phyloP scores from a whole-genome alignment of 176 grass and related monocot genomes.

The Carex parvula region DNA sequence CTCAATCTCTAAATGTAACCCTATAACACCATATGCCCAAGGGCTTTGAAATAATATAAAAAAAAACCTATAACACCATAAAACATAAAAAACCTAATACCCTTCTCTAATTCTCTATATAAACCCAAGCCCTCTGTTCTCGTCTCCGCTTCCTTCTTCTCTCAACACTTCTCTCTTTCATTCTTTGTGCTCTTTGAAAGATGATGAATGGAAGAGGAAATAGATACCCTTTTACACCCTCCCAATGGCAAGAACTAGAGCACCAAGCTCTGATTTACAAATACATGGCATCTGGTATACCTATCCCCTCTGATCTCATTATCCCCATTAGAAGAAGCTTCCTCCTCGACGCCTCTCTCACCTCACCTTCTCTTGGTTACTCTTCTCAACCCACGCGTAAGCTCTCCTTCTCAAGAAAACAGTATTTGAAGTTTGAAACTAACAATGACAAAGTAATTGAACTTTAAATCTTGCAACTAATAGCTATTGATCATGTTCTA shows the following conservation, averaged over 20 bases:
- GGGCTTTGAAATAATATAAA: too few species aligned
- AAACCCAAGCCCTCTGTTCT: constrained; percentile 6
- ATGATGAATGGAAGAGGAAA: constrained; percentile 59
- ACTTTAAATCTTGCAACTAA: not conserved
- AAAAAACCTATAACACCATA: not conserved
- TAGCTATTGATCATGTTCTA: not conserved
- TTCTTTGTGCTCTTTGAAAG: constrained; percentile 26
- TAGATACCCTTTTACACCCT: constrained; percentile 76
- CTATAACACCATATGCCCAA: not conserved
- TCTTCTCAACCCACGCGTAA: constrained; percentile 61
- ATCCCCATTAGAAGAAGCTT: constrained; percentile 73
- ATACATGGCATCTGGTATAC: constrained; percentile 77
- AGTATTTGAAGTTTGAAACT: too few species aligned
- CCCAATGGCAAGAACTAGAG: constrained; percentile 97
- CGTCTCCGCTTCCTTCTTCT: not conserved
- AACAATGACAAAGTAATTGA: not conserved
- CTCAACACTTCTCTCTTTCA: not conserved
- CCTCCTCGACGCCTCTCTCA: constrained; percentile 67
- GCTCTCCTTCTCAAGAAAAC: not conserved
- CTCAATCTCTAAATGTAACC: not conserved
- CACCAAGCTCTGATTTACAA: constrained; percentile 96
- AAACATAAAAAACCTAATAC: not conserved
- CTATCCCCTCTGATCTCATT: constrained; percentile 83
- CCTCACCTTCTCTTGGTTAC: constrained; percentile 68
- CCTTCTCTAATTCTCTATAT: constrained; percentile 4